Evolutionary conservation across 2,329 filamentous ascomycete genomes (phyloP), one percentile per base, ranked within the genome.

Genomic region (Plectosphaerella plurivora): DNA sequence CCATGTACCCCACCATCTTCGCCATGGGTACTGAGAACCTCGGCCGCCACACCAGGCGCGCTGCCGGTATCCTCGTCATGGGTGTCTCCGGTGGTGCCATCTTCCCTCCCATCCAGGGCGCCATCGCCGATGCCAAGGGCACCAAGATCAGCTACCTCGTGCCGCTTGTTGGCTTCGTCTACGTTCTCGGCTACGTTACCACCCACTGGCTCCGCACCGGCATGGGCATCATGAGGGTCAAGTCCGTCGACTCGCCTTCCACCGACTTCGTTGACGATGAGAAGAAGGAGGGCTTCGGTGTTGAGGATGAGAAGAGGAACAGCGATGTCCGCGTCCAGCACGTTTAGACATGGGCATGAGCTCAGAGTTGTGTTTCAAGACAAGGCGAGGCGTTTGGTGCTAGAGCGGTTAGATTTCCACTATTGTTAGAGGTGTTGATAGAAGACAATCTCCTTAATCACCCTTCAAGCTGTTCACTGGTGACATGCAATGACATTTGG

Each of bases 11-110:
- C 1, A 82, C 79, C 24, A 83, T 83, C 56, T 79, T 83, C 45
- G 78, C 79, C 0, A 68, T 83, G 6, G 77, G 78, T 1, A 80
- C 84, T 64, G 73, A 79, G 18, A 80, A 79, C 1, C 70, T 84
- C 1, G 89, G 89, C 6, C 80, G 84, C 16, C 86, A 93, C 70
- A 89, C 86, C 36, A 91, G 92, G 74, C 80, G 87, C 55, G 89
- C 88, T 1, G 85, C 83, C 3, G 87, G 87, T 1, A 73, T 78
- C 57, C 77, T 84, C 35, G 74, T 84, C 1, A 77, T 73, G 2
- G 77, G 75, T 46, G 79, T 83, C 5, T 73, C 71, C 3, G 80
- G 81, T 6, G 80, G 77, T n/a, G 78, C 78, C 50, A 71, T 76
- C 9, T 79, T 82, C 41, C 79, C 79, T 1, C 76, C 79, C 1